A percentile compares a stretch with the other conserved stretches of the same genome.
phyloP scores from a whole-genome alignment of 176 grass and related monocot species.

The Canna indica region DNA sequence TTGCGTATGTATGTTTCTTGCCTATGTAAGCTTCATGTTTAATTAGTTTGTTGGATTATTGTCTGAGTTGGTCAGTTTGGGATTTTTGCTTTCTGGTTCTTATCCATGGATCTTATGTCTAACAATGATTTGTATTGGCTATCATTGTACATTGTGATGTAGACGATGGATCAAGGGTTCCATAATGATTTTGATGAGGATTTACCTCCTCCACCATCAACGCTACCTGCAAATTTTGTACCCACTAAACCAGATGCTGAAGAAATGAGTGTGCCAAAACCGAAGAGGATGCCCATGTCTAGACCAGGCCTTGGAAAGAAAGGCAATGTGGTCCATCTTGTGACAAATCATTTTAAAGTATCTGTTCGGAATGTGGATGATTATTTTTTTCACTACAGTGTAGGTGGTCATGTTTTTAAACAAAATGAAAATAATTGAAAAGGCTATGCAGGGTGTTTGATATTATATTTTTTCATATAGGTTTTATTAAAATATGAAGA shows the following conservation, averaged over 20 bases:
- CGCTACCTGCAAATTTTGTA: constrained; percentile 17
- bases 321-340: constrained; percentile 34
- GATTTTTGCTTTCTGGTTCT: too few relatives aligned
- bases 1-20: too few relatives aligned
- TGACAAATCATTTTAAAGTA: constrained; percentile 69
- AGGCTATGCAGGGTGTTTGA: background rate
- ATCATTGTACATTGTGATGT: too few relatives aligned
- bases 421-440: too few relatives aligned
- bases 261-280: constrained; percentile 18
- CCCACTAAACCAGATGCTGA: constrained; percentile 28
- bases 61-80: too few relatives aligned
- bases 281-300: constrained; percentile 29
- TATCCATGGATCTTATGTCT: too few relatives aligned
- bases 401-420: constrained; percentile 20
- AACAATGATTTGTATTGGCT: too few relatives aligned
- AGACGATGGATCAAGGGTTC: too few relatives aligned
- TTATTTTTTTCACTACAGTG: constrained; percentile 63
- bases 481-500: constrained; percentile 83
- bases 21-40: too few relatives aligned
- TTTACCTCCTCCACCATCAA: constrained; percentile 34
- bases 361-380: constrained; percentile 33
- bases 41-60: too few relatives aligned
- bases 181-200: constrained; percentile 21
- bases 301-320: constrained; percentile 41
- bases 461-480: constrained; percentile 24